Evolutionary conservation across 108 stramenopile genomes (phyloP).

Genomic region (Discostella stelligeroides): DNA sequence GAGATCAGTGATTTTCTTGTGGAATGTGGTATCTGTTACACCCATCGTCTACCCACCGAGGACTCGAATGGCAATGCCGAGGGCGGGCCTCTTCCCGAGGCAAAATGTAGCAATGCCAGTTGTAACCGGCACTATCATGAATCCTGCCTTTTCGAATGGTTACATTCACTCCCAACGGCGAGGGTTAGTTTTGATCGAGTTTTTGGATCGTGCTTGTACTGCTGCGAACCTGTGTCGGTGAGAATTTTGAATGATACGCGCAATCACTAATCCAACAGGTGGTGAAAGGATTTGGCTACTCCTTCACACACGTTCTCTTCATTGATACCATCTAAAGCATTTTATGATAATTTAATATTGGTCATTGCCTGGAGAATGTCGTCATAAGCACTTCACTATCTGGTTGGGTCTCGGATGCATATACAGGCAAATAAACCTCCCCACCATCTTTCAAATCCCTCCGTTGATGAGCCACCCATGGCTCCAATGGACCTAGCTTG

Average conservation of each 20-base stretch:
- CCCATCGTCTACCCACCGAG: slow-evolving; percentile 54
- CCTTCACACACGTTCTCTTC: no score
- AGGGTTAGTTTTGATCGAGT: slow-evolving; percentile 68
- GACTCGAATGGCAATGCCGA: slow-evolving; percentile 21
- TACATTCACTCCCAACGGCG: slow-evolving; percentile 68
- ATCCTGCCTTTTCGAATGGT: slow-evolving; percentile 66
- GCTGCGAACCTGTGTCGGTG: slow-evolving; percentile 60
- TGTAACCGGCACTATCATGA: slow-evolving; percentile 67
- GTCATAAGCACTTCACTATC: slow-evolving; percentile 70
- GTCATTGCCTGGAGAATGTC: slow-evolving; percentile 47
- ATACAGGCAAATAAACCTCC: slow-evolving; percentile 77
- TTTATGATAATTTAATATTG: no score
- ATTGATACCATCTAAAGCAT: no score
- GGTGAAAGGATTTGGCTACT: not conserved
- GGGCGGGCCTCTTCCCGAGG: slow-evolving; percentile 59
- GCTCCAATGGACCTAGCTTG: slow-evolving; percentile 62
- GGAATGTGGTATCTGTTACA: slow-evolving; percentile 78
- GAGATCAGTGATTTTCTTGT: slow-evolving; percentile 59
- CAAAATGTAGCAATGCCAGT: slow-evolving; percentile 59
- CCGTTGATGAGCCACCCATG: slow-evolving; percentile 82
- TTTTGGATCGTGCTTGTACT: slow-evolving; percentile 75
- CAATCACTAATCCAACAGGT: slow-evolving; percentile 11
- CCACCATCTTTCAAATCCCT: slow-evolving; percentile 72
- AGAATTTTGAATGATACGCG: slow-evolving; percentile 33
- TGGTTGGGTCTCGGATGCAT: slow-evolving; percentile 64